phyloP scores from a whole-genome alignment of 345 rosid genomes.

The Eucalyptus shirleyi region DNA sequence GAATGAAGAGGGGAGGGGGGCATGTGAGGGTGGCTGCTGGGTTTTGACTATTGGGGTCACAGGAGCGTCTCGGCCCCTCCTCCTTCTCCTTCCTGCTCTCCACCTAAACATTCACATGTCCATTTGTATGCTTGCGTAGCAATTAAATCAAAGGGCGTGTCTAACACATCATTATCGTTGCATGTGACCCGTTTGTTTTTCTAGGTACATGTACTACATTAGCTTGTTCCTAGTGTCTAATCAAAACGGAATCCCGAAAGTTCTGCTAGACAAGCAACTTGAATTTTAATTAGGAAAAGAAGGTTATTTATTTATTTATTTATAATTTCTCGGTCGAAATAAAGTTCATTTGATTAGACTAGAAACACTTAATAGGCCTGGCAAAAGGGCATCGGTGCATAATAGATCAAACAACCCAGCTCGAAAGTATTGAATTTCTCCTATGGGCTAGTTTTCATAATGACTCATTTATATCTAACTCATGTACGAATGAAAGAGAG shows the following conservation, averaged over 20 bases:
- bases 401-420: rapidly evolving
- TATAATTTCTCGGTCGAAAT: no score
- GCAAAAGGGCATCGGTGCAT: background rate
- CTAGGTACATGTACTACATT: background rate
- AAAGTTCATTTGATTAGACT: background rate
- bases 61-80: background rate
- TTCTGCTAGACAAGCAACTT: background rate
- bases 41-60: background rate
- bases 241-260: background rate
- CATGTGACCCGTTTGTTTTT: background rate
- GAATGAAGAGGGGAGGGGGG: background rate
- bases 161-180: background rate
- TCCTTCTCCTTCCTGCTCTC: background rate
- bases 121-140: background rate
- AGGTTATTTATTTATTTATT: no score
- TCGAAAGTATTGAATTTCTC: background rate
- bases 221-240: background rate
- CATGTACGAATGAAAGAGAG: no score
- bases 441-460: rapidly evolving
- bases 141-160: background rate
- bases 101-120: background rate
- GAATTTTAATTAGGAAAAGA: rapidly evolving
- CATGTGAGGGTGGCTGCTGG: background rate
- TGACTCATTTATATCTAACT: background rate
- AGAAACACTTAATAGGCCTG: background rate